These are phyloP conservation scores for Fusarium pseudocircinatum DNA, from an alignment of 2,329 filamentous ascomycete species.

Conservation along the genomic window DNA sequence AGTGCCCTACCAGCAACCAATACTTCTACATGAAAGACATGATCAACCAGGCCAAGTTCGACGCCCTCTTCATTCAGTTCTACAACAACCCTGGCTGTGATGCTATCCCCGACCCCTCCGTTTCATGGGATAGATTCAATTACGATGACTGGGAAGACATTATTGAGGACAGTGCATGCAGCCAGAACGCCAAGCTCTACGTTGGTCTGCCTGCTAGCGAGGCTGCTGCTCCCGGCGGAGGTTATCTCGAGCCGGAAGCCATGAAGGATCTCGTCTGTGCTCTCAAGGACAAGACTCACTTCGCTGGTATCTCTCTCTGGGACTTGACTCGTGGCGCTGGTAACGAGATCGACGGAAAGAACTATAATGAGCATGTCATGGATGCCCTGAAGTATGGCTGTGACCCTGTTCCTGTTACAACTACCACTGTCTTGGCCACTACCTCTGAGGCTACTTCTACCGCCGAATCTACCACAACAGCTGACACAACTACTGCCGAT, in stretches of 20 bases:
- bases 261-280: constrained; percentile 53
- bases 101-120: constrained; percentile 43
- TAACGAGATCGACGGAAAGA: constrained; percentile 47
- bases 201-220: constrained; percentile 54
- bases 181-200: constrained; percentile 56
- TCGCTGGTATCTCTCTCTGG: constrained; percentile 59
- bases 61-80: constrained; percentile 59
- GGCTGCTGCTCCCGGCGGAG: constrained; percentile 39
- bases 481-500: constrained; percentile 15
- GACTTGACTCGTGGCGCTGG: constrained; percentile 50
- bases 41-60: constrained; percentile 53
- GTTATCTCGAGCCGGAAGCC: constrained; percentile 49
- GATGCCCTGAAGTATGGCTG: constrained; percentile 53
- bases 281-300: constrained; percentile 50
- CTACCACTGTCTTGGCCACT: constrained; percentile 26
- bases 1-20: constrained; percentile 50
- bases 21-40: constrained; percentile 50
- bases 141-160: constrained; percentile 54
- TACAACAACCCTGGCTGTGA: constrained; percentile 58
- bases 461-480: constrained; percentile 7
- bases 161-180: constrained; percentile 47
- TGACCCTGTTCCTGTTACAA: constrained; percentile 40
- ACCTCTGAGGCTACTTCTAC: constrained; percentile 20
- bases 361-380: constrained; percentile 50
- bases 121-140: constrained; percentile 51